A percentile compares a stretch with the other conserved stretches of the same genome.
Conservation (phyloP, 73 alveolate species). For the Tetrahymena elliotti region DNA sequence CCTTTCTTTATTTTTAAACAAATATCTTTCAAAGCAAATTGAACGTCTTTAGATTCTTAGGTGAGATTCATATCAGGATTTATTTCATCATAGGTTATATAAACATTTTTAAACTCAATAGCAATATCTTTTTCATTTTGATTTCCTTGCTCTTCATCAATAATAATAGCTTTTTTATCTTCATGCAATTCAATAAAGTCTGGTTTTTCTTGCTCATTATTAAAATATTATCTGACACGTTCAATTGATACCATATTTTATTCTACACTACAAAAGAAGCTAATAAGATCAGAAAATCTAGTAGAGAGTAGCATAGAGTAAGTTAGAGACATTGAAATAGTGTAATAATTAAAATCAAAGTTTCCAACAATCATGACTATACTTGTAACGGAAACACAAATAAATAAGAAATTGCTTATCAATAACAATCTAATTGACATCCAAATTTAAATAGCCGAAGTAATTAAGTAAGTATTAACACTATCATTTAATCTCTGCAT, state of each 20-base stretch:
- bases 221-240: conserved; percentile 22
- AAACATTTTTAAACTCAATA: conserved; percentile 55
- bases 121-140: conserved; percentile 1
- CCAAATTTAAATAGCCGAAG: conserved; percentile 18
- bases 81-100: conserved; percentile 42
- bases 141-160: conserved; percentile 9
- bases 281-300: conserved; percentile 17
- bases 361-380: background rate
- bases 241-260: conserved; percentile 30
- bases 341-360: conserved; percentile 7
- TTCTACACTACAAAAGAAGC: conserved; percentile 8
- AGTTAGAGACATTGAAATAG: conserved; percentile 32
- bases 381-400: conserved; percentile 24
- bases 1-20: conserved; percentile 38
- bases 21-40: conserved; percentile 49
- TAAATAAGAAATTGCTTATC: conserved; percentile 12
- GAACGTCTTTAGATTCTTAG: conserved; percentile 8
- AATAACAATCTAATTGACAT: conserved; percentile 14
- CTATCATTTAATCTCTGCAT: conserved; percentile 7
- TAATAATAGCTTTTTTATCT: background rate
- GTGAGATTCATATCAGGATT: background rate
- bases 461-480: conserved; percentile 6
- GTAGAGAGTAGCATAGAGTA: conserved; percentile 24
- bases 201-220: conserved; percentile 7
- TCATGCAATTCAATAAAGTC: background rate